phyloP scores from a whole-genome alignment of 2,329 filamentous ascomycete genomes.

The Tolypocladium guangdongense region DNA sequence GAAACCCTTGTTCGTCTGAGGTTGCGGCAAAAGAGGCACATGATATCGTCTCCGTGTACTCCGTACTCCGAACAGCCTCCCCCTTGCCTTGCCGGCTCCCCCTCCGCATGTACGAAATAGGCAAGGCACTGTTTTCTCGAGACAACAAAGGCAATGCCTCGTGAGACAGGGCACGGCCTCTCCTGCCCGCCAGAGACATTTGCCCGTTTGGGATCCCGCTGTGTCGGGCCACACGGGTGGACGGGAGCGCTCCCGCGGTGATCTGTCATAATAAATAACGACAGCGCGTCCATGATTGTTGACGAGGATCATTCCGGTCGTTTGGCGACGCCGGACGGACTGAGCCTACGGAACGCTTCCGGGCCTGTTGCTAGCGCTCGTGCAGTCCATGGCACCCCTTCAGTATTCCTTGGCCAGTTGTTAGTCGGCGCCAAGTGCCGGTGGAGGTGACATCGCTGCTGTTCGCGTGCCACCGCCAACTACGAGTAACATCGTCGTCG shows the following conservation, averaged over 20 bases:
- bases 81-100: background rate
- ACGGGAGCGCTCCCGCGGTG: background rate
- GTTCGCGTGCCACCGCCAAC: background rate
- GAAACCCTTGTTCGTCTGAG: background rate
- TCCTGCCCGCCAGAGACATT: background rate
- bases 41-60: background rate
- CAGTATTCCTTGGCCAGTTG: background rate
- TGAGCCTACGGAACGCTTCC: background rate
- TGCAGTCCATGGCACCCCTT: background rate
- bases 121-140: slow-evolving; percentile 11
- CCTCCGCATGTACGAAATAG: slow-evolving; percentile 3
- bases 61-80: no score
- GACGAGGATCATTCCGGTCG: background rate
- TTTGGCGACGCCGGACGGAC: background rate
- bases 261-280: background rate
- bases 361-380: background rate
- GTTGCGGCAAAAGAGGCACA: background rate
- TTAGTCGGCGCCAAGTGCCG: background rate
- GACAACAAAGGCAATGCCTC: slow-evolving; percentile 8
- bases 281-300: background rate
- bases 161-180: background rate
- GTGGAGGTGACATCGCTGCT: background rate
- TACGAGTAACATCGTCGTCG: background rate
- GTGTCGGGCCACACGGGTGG: background rate
- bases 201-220: background rate